These are phyloP conservation scores for Aspergillus niger DNA, from an alignment of 2,329 filamentous ascomycete genomes.

Conservation along the genomic window DNA sequence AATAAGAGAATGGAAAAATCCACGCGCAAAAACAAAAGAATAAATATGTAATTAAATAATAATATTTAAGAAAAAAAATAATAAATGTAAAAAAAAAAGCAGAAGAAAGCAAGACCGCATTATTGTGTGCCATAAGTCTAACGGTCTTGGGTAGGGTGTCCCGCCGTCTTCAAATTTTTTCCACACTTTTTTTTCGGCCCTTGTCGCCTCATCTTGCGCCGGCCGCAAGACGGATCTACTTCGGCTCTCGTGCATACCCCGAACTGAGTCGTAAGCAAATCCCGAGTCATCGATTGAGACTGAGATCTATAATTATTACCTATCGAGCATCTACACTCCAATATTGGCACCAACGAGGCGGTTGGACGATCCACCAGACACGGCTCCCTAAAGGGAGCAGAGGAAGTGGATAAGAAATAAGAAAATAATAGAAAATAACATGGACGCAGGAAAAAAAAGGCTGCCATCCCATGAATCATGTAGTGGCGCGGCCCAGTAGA, in stretches of 20 bases:
- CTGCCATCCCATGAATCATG: background rate
- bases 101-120: background rate
- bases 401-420: background rate
- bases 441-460: no score
- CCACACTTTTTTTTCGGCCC: background rate
- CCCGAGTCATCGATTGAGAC: background rate
- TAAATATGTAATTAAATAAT: no score
- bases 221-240: slow-evolving; percentile 10
- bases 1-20: no score
- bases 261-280: slow-evolving; percentile 7
- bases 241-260: slow-evolving; percentile 6
- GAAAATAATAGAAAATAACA: no score
- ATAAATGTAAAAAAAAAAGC: no score
- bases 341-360: background rate
- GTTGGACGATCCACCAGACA: slow-evolving; percentile 4
- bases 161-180: background rate
- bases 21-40: background rate
- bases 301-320: background rate
- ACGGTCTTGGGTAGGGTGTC: background rate
- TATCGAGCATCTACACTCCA: background rate
- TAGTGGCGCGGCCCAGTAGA: background rate
- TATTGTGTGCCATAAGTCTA: background rate
- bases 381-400: background rate
- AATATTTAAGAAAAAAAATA: no score
- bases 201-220: background rate